A percentile compares a stretch with the other conserved stretches of the same genome.
Conservation (phyloP, 805 yeast genomes). For the Maudiozyma turicensis region DNA sequence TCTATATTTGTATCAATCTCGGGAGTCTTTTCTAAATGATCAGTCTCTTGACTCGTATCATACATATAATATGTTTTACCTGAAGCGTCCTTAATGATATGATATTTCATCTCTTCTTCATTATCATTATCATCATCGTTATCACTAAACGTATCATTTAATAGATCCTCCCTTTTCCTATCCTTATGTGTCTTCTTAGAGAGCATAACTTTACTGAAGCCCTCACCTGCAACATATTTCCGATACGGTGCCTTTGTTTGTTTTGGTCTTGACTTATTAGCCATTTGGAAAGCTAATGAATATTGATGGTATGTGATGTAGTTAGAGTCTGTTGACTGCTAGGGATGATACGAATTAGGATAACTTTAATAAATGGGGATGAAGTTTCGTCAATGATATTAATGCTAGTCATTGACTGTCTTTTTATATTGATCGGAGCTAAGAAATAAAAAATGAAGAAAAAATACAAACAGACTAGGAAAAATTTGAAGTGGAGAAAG, state of each 20-base stretch:
- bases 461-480: neutral
- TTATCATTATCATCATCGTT: neutral
- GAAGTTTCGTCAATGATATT: neutral
- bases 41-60: neutral
- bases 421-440: neutral
- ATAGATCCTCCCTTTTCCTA: neutral
- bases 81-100: neutral
- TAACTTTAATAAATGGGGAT: neutral
- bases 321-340: neutral
- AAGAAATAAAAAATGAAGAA: neutral
- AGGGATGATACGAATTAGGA: neutral
- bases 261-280: constrained; percentile 80
- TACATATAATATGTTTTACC: constrained; percentile 1
- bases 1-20: neutral
- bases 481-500: neutral
- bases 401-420: neutral
- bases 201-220: constrained; percentile 15
- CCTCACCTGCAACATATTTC: constrained; percentile 50
- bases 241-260: constrained; percentile 72
- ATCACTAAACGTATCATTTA: constrained; percentile 1
- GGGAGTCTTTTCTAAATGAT: neutral
- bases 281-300: constrained; percentile 41
- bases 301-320: neutral
- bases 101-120: neutral
- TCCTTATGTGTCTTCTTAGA: constrained; percentile 3